Conservation (phyloP, 2,329 filamentous ascomycete species). For the Orbilia quercus region DNA sequence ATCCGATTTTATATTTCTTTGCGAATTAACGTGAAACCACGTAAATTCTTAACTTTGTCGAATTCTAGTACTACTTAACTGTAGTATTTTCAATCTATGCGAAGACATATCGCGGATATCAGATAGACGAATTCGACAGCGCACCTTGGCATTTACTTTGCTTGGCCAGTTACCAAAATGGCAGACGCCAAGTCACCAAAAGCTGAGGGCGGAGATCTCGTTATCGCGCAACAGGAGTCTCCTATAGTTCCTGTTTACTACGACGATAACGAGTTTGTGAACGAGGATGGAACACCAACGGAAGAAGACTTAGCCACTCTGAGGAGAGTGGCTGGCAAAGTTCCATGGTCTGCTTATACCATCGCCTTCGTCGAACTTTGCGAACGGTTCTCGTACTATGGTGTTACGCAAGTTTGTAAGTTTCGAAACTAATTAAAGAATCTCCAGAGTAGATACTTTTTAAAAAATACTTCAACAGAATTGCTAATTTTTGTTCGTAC, state of each 20-base stretch:
- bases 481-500: slow-evolving; percentile 11
- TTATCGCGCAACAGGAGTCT: slow-evolving; percentile 39
- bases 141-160: neutral
- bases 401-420: slow-evolving; percentile 72
- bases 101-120: neutral
- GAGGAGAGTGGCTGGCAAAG: slow-evolving; percentile 68
- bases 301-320: slow-evolving; percentile 67
- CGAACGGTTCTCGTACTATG: slow-evolving; percentile 72
- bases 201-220: slow-evolving; percentile 39
- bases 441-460: neutral
- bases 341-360: slow-evolving; percentile 69
- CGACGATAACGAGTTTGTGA: slow-evolving; percentile 49
- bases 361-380: slow-evolving; percentile 70
- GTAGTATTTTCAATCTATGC: neutral
- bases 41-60: slow-evolving; percentile 3
- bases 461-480: neutral
- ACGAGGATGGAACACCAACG: slow-evolving; percentile 63
- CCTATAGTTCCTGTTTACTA: slow-evolving; percentile 49
- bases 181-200: slow-evolving; percentile 39
- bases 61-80: neutral
- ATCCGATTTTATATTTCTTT: slow-evolving; percentile 11
- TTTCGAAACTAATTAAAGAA: slow-evolving; percentile 53
- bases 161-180: slow-evolving; percentile 16
- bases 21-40: slow-evolving; percentile 24
- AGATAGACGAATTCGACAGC: neutral